Evolutionary conservation across 2,329 filamentous ascomycete genomes (phyloP), one percentile per base, ranked within the genome.

Genomic region (Podosphaera aphanis): DNA sequence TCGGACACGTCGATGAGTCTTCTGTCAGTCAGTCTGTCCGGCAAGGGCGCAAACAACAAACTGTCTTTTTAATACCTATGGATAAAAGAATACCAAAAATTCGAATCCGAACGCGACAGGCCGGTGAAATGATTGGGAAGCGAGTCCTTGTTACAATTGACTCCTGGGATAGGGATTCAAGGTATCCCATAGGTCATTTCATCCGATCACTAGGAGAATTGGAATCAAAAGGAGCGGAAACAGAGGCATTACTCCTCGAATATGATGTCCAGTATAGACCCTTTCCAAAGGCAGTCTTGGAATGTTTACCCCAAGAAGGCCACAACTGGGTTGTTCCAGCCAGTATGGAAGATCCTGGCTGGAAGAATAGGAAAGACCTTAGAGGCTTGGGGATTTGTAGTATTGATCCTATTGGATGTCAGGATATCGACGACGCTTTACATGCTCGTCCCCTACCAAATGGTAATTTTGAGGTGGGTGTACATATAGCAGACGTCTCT

Each of bases 401-500:
- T 63, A 98, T 98, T 56, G 90, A 98, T 59, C 90, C 90, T 43
- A 74, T 84, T 25, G 86, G 86, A 1, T 98, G 90, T 62, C 88
- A 95, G 57, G 90, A 98, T 66, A 98, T 98, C 48, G 90, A 98
- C 56, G 92, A 98, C 62, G 90, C 90, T 16, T 72, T 98, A 5
- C 92, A 98, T 61, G 86, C 90, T 5, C 73, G 77, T 49, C 69
- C 71, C 44, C 65, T 98, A 19, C 79, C 84, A 0, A 95, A 95
- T 56, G 90, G 92, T 38, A 94, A 95, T 60, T 86, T 77, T 52
- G 84, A 95, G 61, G 85, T 98, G 8, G 90, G 90, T 51, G 90
- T 98, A 15, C 92, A 98, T 62, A 98, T 98, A 62, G 92, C 90
- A 23, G 90, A 98, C 61, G 90, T 98, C n/a, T 95, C 90, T 8